Evolutionary conservation across 2,329 filamentous ascomycete species (phyloP).

Genomic region (Exophiala calicioides): DNA sequence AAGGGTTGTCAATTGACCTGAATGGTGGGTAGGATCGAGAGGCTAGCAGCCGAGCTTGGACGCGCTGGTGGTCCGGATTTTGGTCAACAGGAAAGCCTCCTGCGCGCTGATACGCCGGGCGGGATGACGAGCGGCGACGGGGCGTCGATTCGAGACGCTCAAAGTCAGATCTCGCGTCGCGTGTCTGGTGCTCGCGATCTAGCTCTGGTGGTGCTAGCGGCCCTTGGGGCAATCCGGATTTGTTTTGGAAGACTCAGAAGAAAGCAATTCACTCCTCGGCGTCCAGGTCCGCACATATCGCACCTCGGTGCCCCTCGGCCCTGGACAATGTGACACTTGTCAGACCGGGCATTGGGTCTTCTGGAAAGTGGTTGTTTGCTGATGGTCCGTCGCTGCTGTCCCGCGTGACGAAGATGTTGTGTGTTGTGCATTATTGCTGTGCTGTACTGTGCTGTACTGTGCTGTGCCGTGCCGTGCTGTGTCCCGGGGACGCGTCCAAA

Average conservation of each 20-base stretch:
- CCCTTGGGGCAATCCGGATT: conserved; percentile 1
- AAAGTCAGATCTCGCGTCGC: conserved; percentile 30
- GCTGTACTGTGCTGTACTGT: conserved; percentile 1
- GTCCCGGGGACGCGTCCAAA: not conserved
- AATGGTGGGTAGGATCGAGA: no score
- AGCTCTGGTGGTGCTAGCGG: conserved; percentile 18
- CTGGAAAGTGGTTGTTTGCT: conserved; percentile 9
- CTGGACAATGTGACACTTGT: conserved; percentile 18
- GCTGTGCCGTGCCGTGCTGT: not conserved
- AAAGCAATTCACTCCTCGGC: conserved; percentile 4
- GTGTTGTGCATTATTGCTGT: no score
- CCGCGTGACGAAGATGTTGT: no score
- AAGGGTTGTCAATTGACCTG: conserved; percentile 6
- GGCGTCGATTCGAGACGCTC: conserved; percentile 17
- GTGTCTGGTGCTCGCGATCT: conserved; percentile 14
- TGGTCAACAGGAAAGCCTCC: conserved; percentile 6
- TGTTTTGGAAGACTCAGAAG: conserved; percentile 7
- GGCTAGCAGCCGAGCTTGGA: conserved; percentile 9
- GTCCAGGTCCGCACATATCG: conserved; percentile 7
- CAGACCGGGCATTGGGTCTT: conserved; percentile 11
- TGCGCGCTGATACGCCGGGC: conserved; percentile 19
- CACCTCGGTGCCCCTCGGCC: conserved; percentile 17
- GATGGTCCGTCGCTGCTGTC: conserved; percentile 18
- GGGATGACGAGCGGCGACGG: conserved; percentile 23
- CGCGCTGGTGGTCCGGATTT: conserved; percentile 12